Base-by-base conservation (phyloP, 2,329 filamentous ascomycete species). In the Pyrenochaeta sp. region DNA sequence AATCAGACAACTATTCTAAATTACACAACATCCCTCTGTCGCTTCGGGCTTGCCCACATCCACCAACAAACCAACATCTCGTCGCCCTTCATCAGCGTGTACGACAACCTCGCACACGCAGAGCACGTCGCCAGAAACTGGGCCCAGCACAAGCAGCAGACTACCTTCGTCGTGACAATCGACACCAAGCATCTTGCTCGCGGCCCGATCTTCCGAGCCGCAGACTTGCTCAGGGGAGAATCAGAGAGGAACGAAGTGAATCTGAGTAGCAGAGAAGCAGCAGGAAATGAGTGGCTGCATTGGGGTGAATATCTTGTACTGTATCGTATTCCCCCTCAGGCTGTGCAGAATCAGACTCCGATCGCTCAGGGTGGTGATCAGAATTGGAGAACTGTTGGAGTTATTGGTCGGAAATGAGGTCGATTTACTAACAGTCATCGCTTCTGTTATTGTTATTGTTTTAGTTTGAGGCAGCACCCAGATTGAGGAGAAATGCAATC, bases 1-100 rank as follows among this genome's bases (percentile, higher is more conserved):
- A 70, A 70, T 51, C 67, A 69, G 41, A 63, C 63, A 34, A 70
- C 67, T 1, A 63, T 69, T 41, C 43, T 67, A 17, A 59, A 58
- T 52, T 58, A 55, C 37, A 55, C 51, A 2, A 57, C 55, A 1
- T 43, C 45, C 1, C 51, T 63, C 11, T 53, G 45, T 0, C 60
- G 61, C 35, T 67, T 67, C 45, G 60, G 60, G 6, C 55, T 65
- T 41, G 61, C 63, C 7, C 63, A 67, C 13, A 46, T 69, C 6
- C 51, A 61, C 49, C 56, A 56, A 13, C 63, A 67, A 35, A 70
- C 67, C 30, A 70, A 70, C 52, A 62, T 69, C 38, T 63, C 60
- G 7, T 63, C 59, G 4, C 67, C 67, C 3, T 63, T 70, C 41
- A 65, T 70, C 50, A 60, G 53, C 48, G 65, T 69, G 29, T 69